These are phyloP conservation scores for Backusella mclennaniae DNA, from an alignment of 192 early-diverging fungal species.

Conservation along the genomic window DNA sequence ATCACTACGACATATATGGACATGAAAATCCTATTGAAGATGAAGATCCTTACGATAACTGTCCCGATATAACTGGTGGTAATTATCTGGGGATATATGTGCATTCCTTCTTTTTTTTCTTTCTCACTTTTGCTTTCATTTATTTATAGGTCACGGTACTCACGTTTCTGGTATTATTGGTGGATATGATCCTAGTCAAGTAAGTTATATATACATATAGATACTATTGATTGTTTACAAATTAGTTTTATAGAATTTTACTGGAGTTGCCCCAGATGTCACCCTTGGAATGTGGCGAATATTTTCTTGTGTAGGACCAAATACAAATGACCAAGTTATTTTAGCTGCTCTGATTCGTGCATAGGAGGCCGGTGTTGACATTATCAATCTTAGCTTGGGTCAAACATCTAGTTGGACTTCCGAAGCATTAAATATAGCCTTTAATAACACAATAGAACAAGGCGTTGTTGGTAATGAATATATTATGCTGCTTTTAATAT, in stretches of 20 bases:
- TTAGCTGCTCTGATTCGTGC: constrained; percentile 74
- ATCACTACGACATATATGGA: constrained; percentile 35
- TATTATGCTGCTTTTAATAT: too few species aligned
- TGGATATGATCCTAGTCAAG: constrained; percentile 38
- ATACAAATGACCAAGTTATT: constrained; percentile 62
- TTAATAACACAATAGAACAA: constrained; percentile 33
- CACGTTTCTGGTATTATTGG: constrained; percentile 64
- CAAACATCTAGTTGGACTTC: constrained; percentile 57
- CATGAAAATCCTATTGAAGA: neutral
- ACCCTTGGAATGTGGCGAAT: constrained; percentile 79
- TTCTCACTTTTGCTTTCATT: neutral
- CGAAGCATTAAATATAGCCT: constrained; percentile 36
- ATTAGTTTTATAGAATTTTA: constrained; percentile 36
- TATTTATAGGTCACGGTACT: constrained; percentile 59
- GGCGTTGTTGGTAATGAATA: constrained; percentile 40
- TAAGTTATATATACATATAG: constrained; percentile 11
- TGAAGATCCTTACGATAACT: neutral
- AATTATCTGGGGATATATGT: neutral
- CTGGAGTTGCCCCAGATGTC: constrained; percentile 63
- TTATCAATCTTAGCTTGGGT: constrained; percentile 86
- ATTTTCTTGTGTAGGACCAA: constrained; percentile 64
- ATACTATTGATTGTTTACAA: neutral
- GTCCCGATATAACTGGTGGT: neutral
- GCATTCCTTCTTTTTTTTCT: neutral
- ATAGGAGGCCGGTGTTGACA: constrained; percentile 57